phyloP scores from a whole-genome alignment of 208 protist species.

The Trypanosoma congolense region DNA sequence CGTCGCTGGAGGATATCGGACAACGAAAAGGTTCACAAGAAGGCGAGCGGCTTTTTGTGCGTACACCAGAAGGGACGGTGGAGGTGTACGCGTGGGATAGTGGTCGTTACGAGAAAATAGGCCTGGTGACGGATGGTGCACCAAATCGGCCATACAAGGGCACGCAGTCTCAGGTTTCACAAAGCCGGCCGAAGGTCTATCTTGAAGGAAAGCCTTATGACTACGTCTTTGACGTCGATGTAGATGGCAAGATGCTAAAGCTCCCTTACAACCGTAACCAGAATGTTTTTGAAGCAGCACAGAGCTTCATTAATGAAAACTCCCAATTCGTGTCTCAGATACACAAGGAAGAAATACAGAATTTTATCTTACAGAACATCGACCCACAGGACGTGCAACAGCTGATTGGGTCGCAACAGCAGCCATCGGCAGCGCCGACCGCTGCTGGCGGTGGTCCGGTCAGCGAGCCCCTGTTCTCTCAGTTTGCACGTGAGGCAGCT shows the following conservation, averaged over 20 bases:
- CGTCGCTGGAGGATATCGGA: constrained; percentile 43
- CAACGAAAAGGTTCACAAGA: constrained; percentile 29
- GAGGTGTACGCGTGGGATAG: constrained; percentile 76
- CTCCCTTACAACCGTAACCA: constrained; percentile 90
- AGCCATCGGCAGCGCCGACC: not conserved
- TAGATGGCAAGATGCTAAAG: constrained; percentile 71
- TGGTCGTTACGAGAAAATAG: constrained; percentile 86
- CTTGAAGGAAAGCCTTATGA: constrained; percentile 90
- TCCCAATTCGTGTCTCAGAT: constrained; percentile 70
- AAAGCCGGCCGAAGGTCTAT: constrained; percentile 52
- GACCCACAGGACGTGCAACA: constrained; percentile 35
- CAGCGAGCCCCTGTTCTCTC: constrained; percentile 22
- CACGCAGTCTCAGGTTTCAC: constrained; percentile 2
- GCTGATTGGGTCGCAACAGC: constrained; percentile 17
- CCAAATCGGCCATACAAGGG: constrained; percentile 32
- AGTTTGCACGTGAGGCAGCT: constrained; percentile 22
- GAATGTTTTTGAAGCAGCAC: constrained; percentile 80
- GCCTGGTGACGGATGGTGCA: constrained; percentile 84
- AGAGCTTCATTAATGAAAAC: constrained; percentile 85
- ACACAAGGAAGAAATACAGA: constrained; percentile 88
- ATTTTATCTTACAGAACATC: constrained; percentile 85
- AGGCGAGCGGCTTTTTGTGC: constrained; percentile 59
- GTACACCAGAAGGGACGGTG: constrained; percentile 46
- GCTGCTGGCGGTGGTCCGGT: not conserved
- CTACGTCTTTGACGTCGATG: constrained; percentile 94